Evolutionary conservation across 768 basidiomycete species (phyloP), one percentile per base, ranked within the genome.

Genomic region (Mycena albidolilacea): DNA sequence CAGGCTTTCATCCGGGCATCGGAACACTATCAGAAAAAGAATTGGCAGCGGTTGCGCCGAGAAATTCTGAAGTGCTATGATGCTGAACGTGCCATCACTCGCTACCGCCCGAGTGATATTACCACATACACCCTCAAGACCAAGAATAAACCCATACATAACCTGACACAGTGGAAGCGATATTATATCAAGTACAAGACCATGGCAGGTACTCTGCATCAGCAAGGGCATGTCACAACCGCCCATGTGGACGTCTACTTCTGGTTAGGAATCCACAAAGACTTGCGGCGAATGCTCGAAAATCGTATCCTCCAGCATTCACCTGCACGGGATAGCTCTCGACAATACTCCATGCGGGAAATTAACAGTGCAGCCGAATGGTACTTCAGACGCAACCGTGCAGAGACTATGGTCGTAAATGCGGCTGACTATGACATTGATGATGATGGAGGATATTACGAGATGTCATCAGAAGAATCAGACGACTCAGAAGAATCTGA

Each of bases 61-160:
- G 66, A 76, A 21, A 72, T 76, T 3, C 48, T 72, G 0, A 58
- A 19, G 5, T 37, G 46, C 11, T 76, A 67, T 39, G 75, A 76
- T 66, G 73, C 70, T 0, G 73, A 76, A 8, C 60, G 59, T 0
- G 70, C 67, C 14, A 15, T 43, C 1, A 55, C 64, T 17, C 44
- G 52, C 15, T 76, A 72, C n/a, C 37, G 46, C 15, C 67, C 62
- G 0, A 15, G 37, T 5, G 70, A 74, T n/a, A 21, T 77, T 17
- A 39, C 59, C 0, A 61, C 8, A 6, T 75, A 52, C 61, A 64
- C 73, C 5, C 12, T 64, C 21, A 63, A 70, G 9, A 61, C 67
- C 0, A 66, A 54, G 23, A 63, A 59, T 11, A 14, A 39, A 3
- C 15, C n/a, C 0, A 61, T 72, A 21, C 9, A 10, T 12, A 75